These are phyloP conservation scores for Ulota crispa DNA, from an alignment of 225 moss, liverwort and hornwort genomes.

Conservation along the genomic window DNA sequence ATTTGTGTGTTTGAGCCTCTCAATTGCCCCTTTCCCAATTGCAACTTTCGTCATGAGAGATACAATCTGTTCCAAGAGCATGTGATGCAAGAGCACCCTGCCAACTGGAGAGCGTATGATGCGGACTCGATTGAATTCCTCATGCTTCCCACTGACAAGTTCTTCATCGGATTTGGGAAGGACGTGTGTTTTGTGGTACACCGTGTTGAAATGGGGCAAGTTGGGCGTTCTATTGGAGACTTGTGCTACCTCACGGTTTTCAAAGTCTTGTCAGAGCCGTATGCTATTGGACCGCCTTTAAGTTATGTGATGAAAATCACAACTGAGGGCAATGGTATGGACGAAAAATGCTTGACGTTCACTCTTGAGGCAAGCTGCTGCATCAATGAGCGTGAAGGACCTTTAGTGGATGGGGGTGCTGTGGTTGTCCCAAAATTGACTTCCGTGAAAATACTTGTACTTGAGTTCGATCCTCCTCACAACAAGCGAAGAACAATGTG, in stretches of 20 bases:
- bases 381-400: slow-evolving; percentile 5
- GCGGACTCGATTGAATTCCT: neutral
- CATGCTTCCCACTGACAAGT: slow-evolving; percentile 14
- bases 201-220: slow-evolving; percentile 9
- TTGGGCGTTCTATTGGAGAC: slow-evolving; percentile 23
- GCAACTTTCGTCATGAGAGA: slow-evolving; percentile 10
- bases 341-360: slow-evolving; percentile 15
- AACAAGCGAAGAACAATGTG: no score
- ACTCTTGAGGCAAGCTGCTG: slow-evolving; percentile 28
- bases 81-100: slow-evolving; percentile 12
- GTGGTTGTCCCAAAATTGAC: slow-evolving; percentile 27
- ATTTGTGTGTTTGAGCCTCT: slow-evolving; percentile 47
- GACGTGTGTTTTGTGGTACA: slow-evolving; percentile 25
- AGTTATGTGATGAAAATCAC: slow-evolving; percentile 30
- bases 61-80: slow-evolving; percentile 32
- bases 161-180: slow-evolving; percentile 17
- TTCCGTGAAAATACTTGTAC: slow-evolving; percentile 22
- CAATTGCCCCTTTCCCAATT: slow-evolving; percentile 37
- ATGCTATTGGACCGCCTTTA: neutral
- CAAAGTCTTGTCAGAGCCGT: slow-evolving; percentile 28
- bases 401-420: slow-evolving; percentile 27
- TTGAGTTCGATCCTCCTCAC: slow-evolving; percentile 3
- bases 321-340: neutral
- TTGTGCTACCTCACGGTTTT: slow-evolving; percentile 41
- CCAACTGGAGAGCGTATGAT: neutral